These are phyloP conservation scores for Phytophthora idaei DNA, from an alignment of 352 stramenopile species.

Conservation along the genomic window DNA sequence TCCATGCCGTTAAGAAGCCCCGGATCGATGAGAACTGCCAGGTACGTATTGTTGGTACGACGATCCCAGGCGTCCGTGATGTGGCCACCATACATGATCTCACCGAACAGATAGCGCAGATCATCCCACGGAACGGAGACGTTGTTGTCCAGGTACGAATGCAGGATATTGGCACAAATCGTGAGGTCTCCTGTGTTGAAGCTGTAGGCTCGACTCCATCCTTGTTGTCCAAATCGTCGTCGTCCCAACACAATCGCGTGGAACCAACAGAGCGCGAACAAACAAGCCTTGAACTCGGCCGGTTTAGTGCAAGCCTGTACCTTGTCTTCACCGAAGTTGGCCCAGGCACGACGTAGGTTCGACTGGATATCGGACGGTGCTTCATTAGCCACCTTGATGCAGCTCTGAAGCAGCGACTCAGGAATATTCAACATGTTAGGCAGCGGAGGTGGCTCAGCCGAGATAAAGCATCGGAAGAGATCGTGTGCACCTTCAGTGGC, in stretches of 20 bases:
- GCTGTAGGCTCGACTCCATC: constrained; percentile 94
- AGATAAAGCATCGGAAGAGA: constrained; percentile 97
- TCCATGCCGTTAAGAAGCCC: constrained; percentile 91
- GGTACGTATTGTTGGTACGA: constrained; percentile 95
- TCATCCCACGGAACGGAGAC: constrained; percentile 94
- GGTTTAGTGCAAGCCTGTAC: constrained; percentile 88
- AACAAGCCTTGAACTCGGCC: constrained; percentile 92
- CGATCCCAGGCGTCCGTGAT: constrained; percentile 97
- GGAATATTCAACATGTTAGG: constrained; percentile 96
- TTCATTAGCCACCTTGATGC: constrained; percentile 97
- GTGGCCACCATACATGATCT: constrained; percentile 97
- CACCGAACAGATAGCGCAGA: constrained; percentile 95
- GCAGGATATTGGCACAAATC: constrained; percentile 95
- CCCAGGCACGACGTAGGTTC: constrained; percentile 94
- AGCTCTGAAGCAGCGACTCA: constrained; percentile 95
- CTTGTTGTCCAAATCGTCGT: constrained; percentile 93
- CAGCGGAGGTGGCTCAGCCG: constrained; percentile 92
- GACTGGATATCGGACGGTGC: constrained; percentile 95
- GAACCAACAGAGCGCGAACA: constrained; percentile 97
- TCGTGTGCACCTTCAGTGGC: constrained; percentile 90
- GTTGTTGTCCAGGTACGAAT: constrained; percentile 95
- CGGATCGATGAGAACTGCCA: constrained; percentile 90
- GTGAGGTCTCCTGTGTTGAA: constrained; percentile 97
- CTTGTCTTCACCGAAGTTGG: constrained; percentile 93
- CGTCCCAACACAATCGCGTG: constrained; percentile 94